phyloP scores from a whole-genome alignment of 768 basidiomycete species.

The Termitomyces titanicus region DNA sequence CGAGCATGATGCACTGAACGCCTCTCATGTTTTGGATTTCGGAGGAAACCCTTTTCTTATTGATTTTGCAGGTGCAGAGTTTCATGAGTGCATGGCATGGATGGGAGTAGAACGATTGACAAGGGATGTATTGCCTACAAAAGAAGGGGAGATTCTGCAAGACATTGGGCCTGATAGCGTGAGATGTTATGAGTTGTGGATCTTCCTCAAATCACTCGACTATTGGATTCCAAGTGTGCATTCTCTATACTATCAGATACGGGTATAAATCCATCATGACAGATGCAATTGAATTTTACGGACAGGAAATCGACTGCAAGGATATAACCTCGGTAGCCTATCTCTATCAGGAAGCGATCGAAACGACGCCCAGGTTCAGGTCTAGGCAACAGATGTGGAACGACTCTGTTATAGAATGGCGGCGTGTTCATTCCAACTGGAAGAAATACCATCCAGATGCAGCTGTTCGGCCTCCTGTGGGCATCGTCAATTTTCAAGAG shows the following conservation, averaged over 20 bases:
- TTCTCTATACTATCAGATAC: not conserved
- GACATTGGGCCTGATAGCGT: not conserved
- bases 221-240: not conserved
- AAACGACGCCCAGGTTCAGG: too few relatives aligned
- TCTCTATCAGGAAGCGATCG: too few relatives aligned
- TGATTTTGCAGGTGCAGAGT: not conserved
- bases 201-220: not conserved
- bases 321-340: too few relatives aligned
- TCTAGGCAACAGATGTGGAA: not conserved
- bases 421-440: not conserved
- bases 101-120: too few relatives aligned
- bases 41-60: not conserved
- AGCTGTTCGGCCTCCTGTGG: not conserved
- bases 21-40: not conserved
- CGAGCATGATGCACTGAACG: not conserved
- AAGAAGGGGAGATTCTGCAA: not conserved
- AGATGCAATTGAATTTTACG: not conserved
- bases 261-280: not conserved
- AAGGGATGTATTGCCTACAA: not conserved
- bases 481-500: not conserved
- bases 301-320: too few relatives aligned
- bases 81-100: not conserved
- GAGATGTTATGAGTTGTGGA: not conserved
- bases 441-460: not conserved
- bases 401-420: not conserved